These are phyloP conservation scores for Xylariaceae sp. DNA, from an alignment of 2,329 filamentous ascomycete species.

Conservation along the genomic window DNA sequence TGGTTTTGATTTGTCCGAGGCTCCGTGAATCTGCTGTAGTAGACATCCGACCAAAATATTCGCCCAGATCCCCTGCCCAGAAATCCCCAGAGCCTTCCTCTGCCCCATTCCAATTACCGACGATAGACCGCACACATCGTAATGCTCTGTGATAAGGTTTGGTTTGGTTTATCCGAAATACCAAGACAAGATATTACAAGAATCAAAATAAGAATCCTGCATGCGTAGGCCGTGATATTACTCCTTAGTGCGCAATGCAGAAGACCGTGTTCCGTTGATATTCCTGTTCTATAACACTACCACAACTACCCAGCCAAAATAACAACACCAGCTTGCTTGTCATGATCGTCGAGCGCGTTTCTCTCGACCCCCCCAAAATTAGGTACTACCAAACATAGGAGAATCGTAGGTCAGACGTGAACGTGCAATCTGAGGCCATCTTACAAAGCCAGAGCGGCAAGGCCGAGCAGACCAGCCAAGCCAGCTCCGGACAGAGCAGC, in stretches of 20 bases:
- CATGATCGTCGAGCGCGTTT: conserved; percentile 42
- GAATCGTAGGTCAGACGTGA: conserved; percentile 43
- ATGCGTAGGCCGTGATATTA: conserved; percentile 38
- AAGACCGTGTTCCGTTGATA: conserved; percentile 34
- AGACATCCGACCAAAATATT: conserved; percentile 14
- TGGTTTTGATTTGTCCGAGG: conserved; percentile 31
- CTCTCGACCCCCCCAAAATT: conserved; percentile 42
- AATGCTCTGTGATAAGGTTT: conserved; percentile 40
- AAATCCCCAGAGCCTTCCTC: conserved; percentile 19
- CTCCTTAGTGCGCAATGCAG: conserved; percentile 44
- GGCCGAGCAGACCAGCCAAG: conserved; percentile 62
- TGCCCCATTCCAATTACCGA: conserved; percentile 24
- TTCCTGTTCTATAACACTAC: conserved; percentile 37
- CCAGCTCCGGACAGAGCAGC: conserved; percentile 60
- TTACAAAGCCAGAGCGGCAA: conserved; percentile 63
- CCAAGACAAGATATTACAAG: conserved; percentile 49
- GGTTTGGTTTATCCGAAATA: conserved; percentile 34
- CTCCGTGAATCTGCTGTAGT: conserved; percentile 4
- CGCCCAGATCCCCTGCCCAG: conserved; percentile 12
- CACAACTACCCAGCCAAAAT: conserved; percentile 18
- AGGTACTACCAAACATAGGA: conserved; percentile 46
- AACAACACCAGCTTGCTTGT: conserved; percentile 40
- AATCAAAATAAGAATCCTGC: conserved; percentile 42
- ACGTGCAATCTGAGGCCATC: conserved; percentile 41
- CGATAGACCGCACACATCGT: conserved; percentile 41